Conservation (phyloP, 1,284 basidiomycete species). For the Moesziomyces globuligerus region DNA sequence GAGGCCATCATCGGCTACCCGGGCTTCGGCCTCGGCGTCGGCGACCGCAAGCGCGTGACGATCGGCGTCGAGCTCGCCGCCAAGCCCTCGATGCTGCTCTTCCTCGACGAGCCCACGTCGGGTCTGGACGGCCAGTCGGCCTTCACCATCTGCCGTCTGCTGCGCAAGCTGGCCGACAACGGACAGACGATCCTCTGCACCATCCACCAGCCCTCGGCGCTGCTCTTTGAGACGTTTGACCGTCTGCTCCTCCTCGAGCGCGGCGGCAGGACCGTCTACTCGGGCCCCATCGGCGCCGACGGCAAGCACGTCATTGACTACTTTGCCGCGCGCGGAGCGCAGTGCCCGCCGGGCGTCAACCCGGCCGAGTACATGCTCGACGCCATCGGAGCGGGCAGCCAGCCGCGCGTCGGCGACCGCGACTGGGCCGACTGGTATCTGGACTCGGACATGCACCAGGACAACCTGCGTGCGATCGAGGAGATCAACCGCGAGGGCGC, state of each 20-base stretch:
- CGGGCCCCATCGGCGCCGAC: constrained; percentile 72
- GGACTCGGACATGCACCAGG: constrained; percentile 65
- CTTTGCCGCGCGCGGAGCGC: constrained; percentile 71
- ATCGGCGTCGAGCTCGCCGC: constrained; percentile 81
- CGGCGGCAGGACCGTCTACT: constrained; percentile 71
- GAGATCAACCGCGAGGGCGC: constrained; percentile 70
- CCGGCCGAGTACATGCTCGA: constrained; percentile 71
- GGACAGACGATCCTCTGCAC: constrained; percentile 76
- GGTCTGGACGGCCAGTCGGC: constrained; percentile 89
- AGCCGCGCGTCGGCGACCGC: constrained; percentile 61
- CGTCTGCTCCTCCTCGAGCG: constrained; percentile 69
- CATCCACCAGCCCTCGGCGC: constrained; percentile 77
- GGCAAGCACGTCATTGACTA: constrained; percentile 71
- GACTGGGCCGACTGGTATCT: constrained; percentile 68
- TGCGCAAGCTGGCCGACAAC: constrained; percentile 81
- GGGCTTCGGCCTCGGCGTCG: constrained; percentile 71
- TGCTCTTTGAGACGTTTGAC: constrained; percentile 76
- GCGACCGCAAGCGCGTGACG: constrained; percentile 77
- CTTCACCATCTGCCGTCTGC: constrained; percentile 83
- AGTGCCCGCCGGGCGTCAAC: constrained; percentile 72
- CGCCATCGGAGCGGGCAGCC: constrained; percentile 67
- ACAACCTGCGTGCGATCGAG: constrained; percentile 68
- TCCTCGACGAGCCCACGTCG: constrained; percentile 72
- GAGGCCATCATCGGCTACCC: constrained; percentile 76
- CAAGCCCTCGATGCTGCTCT: constrained; percentile 78